Conservation (phyloP, 768 basidiomycete species). For the Russula vinacea region DNA sequence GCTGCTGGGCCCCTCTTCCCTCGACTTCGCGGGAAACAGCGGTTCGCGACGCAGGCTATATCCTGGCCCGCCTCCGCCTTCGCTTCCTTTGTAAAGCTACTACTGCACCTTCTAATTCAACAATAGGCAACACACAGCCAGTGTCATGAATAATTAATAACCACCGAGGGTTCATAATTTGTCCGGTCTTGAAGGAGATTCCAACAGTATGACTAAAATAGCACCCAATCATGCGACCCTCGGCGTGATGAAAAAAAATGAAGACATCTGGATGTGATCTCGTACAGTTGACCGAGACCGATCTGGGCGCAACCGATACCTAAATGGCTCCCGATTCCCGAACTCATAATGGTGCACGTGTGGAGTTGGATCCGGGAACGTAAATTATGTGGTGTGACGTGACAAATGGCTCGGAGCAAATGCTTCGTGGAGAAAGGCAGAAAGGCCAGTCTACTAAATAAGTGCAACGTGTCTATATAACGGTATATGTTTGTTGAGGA, state of each 20-base stretch:
- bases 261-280: slow-evolving; percentile 16
- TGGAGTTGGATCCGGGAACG: slow-evolving; percentile 2
- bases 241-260: slow-evolving; percentile 14
- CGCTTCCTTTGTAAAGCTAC: background rate
- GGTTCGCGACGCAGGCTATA: background rate
- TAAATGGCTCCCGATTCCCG: slow-evolving; percentile 15
- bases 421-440: background rate
- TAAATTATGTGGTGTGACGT: background rate
- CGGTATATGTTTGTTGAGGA: slow-evolving; percentile 27
- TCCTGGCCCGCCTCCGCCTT: background rate
- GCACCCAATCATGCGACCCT: slow-evolving; percentile 14
- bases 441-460: background rate
- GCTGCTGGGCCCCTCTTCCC: no score
- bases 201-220: slow-evolving; percentile 7
- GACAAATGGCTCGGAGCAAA: background rate
- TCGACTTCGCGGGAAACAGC: background rate
- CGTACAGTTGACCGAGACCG: slow-evolving; percentile 2
- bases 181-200: background rate
- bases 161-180: background rate
- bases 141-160: background rate
- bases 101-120: background rate
- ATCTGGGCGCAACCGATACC: slow-evolving; percentile 13
- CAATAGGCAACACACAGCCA: background rate
- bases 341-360: slow-evolving; percentile 19
- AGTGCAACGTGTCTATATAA: slow-evolving; percentile 6